phyloP scores from a whole-genome alignment of 306 rosid genomes.

The Hippophae gyantsensis region DNA sequence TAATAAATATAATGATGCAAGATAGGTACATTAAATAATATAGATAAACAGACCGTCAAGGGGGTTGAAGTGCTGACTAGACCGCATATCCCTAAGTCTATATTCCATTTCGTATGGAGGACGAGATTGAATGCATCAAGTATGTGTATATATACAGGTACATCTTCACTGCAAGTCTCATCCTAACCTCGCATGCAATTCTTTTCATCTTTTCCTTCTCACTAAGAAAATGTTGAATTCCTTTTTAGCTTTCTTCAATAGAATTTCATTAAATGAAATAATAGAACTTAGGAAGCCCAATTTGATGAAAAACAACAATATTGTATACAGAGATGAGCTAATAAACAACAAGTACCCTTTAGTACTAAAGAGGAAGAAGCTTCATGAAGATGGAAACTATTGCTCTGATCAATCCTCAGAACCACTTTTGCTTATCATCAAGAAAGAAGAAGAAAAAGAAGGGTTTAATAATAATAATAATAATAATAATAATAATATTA shows the following conservation, averaged over 20 bases:
- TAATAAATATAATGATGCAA: too few relatives aligned
- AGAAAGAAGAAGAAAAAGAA: constrained; percentile 24
- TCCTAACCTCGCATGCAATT: too few relatives aligned
- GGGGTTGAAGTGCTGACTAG: too few relatives aligned
- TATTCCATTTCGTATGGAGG: too few relatives aligned
- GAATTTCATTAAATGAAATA: constrained; percentile 6
- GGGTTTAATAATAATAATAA: background rate
- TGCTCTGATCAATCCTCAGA: constrained; percentile 9
- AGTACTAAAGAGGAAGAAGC: constrained; percentile 15
- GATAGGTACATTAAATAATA: too few relatives aligned
- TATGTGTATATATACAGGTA: too few relatives aligned
- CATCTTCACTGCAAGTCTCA: too few relatives aligned
- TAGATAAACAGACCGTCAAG: too few relatives aligned
- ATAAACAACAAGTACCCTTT: constrained; percentile 10
- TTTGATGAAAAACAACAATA: background rate
- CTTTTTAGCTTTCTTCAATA: constrained; percentile 16
- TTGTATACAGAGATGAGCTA: constrained; percentile 46
- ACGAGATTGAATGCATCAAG: too few relatives aligned
- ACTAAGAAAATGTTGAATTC: constrained; percentile 21
- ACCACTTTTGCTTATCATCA: constrained; percentile 19
- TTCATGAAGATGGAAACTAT: constrained; percentile 4
- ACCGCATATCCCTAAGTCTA: too few relatives aligned
- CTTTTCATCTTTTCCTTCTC: background rate
- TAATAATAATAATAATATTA: constrained; percentile 4
- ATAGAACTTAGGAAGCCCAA: constrained; percentile 6